Evolutionary conservation across 176 grass and related monocot species (phyloP).

Genomic region (Carex kokanica): DNA sequence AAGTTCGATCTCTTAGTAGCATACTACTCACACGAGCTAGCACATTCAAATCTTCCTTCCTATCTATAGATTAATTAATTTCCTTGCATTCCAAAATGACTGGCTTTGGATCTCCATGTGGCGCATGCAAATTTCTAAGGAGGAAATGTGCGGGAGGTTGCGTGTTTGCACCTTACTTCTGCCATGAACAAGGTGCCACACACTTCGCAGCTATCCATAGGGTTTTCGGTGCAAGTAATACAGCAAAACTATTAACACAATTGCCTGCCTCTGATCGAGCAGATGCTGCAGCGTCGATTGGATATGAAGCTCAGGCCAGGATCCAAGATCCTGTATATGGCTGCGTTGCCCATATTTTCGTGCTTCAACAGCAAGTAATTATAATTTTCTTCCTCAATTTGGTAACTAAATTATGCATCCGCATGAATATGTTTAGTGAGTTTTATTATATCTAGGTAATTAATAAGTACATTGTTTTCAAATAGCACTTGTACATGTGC

Average conservation of each 20-base stretch:
- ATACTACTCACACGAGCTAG: not conserved
- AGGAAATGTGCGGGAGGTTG: conserved; percentile 36
- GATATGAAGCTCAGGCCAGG: conserved; percentile 64
- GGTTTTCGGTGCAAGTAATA: conserved; percentile 53
- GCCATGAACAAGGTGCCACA: conserved; percentile 32
- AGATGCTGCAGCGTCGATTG: conserved; percentile 50
- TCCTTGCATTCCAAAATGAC: not conserved
- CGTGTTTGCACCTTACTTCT: conserved; percentile 52
- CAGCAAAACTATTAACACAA: conserved; percentile 41
- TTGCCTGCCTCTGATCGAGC: conserved; percentile 45
- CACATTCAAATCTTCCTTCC: not conserved
- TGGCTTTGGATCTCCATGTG: conserved; percentile 30
- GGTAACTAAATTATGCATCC: not conserved
- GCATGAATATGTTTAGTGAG: not conserved
- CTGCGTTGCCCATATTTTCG: conserved; percentile 58
- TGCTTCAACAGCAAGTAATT: conserved; percentile 62
- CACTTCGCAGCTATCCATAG: conserved; percentile 55
- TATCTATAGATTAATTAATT: not conserved
- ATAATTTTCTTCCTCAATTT: not conserved
- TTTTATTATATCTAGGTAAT: not conserved
- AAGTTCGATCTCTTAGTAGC: not conserved
- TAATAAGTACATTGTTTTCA: not conserved
- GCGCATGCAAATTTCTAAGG: conserved; percentile 49
- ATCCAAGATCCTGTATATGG: conserved; percentile 63
- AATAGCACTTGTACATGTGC: not conserved